Evolutionary conservation across 441 rosid genomes (phyloP).

Genomic region (Jatropha multifida): DNA sequence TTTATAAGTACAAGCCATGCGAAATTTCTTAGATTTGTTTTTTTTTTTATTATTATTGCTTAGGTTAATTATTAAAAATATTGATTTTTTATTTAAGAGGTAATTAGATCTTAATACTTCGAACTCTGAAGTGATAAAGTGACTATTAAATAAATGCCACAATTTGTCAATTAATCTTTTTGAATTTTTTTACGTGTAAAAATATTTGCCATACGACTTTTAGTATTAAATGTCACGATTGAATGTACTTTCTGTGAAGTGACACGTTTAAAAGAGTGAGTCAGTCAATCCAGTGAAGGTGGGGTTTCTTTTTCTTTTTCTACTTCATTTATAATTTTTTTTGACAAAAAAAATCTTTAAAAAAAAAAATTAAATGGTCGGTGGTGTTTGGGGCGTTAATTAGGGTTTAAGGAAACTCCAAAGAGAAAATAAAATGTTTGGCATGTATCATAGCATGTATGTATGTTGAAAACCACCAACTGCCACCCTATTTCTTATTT

Average conservation of each 20-base stretch:
- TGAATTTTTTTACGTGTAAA: too few species aligned
- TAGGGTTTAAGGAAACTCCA: not conserved
- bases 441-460: not conserved
- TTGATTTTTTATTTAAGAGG: too few species aligned
- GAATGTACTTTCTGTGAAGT: not conserved
- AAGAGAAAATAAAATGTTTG: not conserved
- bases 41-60: not conserved
- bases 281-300: not conserved
- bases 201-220: too few species aligned
- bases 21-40: not conserved
- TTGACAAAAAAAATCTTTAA: not conserved
- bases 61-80: not conserved
- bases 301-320: not conserved
- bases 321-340: too few species aligned
- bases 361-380: not conserved
- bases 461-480: not conserved
- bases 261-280: conserved; percentile 20
- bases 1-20: not conserved
- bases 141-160: too few species aligned
- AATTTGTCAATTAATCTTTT: too few species aligned
- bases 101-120: too few species aligned
- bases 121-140: too few species aligned
- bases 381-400: not conserved
- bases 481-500: not conserved
- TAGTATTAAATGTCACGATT: too few species aligned